Base-by-base conservation (phyloP, 768 basidiomycete genomes). In the Pluteus cervinus region DNA sequence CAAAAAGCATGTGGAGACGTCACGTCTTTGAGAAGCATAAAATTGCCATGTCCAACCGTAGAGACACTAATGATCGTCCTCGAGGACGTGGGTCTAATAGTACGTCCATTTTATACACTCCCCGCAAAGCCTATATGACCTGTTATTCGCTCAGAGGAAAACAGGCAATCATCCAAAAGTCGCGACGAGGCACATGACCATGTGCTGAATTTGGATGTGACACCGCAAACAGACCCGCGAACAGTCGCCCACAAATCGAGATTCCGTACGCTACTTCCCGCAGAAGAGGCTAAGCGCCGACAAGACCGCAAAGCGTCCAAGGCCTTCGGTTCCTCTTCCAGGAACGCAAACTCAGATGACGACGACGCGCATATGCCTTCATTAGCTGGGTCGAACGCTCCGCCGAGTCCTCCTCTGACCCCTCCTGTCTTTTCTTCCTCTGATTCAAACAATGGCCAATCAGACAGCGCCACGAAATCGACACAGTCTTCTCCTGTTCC, bases 1-100 rank as follows among this genome's bases (percentile, higher is more conserved):
- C 86, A 5, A 88, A 89, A 60, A 88, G 86, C 52, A 90, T 90
- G 86, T 90, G 86, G 86, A 65, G 86, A 42, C 70, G 86, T 32
- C 86, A 90, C 56, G 86, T 90, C 21, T 87, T 82, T 45, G 87
- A 90, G 60, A 88, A 89, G 53, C 86, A 90, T 56, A 88, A 86
- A 59, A 85, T 90, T 51, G 84, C 86, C 25, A 89, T 90, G 87
- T 72, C 85, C 24, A 90, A 90, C 50, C 71, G 87, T 22, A 77
- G 87, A 37, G 87, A 86, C 45, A 77, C 69, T 34, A 65, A 65
- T 33, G 81, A 85, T 33, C 70, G 75, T 33, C 72, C 70, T 42
- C 73, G 84, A 23, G 75, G 79, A 22, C 74, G 84, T 28, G 68
- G 70, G 12, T 69, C 78, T 32, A 78, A 73, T 45, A 82, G 84